A percentile compares a stretch with the other conserved stretches of the same genome.
Conservation (phyloP, 495 filamentous ascomycete genomes). For the Physcia stellaris region DNA sequence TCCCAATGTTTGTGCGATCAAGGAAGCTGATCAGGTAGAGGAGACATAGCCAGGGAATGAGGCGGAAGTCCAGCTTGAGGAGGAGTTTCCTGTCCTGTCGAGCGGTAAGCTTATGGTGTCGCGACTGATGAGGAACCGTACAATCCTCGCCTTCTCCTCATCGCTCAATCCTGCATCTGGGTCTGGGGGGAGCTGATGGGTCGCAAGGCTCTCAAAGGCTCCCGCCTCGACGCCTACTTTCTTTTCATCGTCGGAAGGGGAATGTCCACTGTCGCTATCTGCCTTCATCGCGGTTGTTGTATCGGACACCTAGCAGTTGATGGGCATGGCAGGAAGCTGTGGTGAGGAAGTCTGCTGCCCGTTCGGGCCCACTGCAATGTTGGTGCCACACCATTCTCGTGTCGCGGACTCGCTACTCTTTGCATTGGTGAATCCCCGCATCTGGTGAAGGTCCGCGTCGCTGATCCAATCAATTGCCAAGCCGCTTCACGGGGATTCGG, state of each 20-base stretch:
- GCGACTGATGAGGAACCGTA: conserved; percentile 31
- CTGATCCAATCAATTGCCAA: no score
- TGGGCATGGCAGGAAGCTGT: no score
- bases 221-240: conserved; percentile 6
- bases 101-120: no score
- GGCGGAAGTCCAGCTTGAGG: conserved; percentile 52
- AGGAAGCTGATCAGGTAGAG: conserved; percentile 79
- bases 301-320: no score
- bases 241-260: conserved; percentile 17
- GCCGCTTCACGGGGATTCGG: no score
- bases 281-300: no score
- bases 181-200: conserved; percentile 31
- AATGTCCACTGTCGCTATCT: conserved; percentile 11
- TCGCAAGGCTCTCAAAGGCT: conserved; percentile 6
- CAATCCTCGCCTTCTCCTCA: conserved; percentile 53
- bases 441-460: no score
- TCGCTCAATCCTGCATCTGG: conserved; percentile 56
- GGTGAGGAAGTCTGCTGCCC: no score
- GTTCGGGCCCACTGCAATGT: no score
- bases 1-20: conserved; percentile 65
- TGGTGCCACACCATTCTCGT: no score
- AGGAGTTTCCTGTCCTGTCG: conserved; percentile 57
- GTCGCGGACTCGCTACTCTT: no score
- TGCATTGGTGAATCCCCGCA: no score
- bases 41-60: conserved; percentile 74